Evolutionary conservation across 2,329 filamentous ascomycete genomes (phyloP), one percentile per base, ranked within the genome.

Genomic region (Fusarium pseudocircinatum): DNA sequence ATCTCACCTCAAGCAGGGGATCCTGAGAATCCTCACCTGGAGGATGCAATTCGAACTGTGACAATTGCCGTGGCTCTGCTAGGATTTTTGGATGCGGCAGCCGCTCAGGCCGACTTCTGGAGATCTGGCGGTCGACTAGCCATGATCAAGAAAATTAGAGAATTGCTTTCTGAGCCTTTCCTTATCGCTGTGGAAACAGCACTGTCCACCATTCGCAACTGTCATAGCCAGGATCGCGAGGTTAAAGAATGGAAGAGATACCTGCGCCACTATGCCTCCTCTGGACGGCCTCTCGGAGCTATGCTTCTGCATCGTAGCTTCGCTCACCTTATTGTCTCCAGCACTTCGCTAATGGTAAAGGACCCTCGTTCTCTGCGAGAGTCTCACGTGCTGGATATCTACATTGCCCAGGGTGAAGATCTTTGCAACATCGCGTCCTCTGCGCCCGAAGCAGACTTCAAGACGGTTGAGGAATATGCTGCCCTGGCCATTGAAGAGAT

Each of bases 271-370:
- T 99, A 98, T 83, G 91, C 94, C 34, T 89, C 91, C 22, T 88
- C 90, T 66, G 93, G 93, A 15, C 90, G 94, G 26, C 96, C 97
- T 1, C 84, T 99, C 47, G 95, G 96, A 15, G 94, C 95, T 18
- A 96, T 98, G 92, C 87, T 98, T 11, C 83, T 99, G 28, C 95
- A 97, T 80, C 91, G 94, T 78, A 95, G 92, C 72, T 97, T 97
- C 80, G 94, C 97, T 87, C 92, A 91, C 81, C 89, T 98, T 37
- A 87, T 98, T 18, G 92, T 95, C 39, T 90, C 94, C 4, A 92
- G 90, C 60, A 94, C 94, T 4, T 93, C 94, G 20, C 87, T 96
- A 34, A 85, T 96, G 68, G 87, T 94, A 24, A 87, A 89, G 37
- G 90, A 92, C 44, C 87, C 88, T 11, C 84, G 88, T n/a, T 82